A percentile compares a stretch with the other conserved stretches of the same genome.
Evolutionary conservation across 768 basidiomycete genomes (phyloP).

Genomic region (Rhizopogon vulgaris): DNA sequence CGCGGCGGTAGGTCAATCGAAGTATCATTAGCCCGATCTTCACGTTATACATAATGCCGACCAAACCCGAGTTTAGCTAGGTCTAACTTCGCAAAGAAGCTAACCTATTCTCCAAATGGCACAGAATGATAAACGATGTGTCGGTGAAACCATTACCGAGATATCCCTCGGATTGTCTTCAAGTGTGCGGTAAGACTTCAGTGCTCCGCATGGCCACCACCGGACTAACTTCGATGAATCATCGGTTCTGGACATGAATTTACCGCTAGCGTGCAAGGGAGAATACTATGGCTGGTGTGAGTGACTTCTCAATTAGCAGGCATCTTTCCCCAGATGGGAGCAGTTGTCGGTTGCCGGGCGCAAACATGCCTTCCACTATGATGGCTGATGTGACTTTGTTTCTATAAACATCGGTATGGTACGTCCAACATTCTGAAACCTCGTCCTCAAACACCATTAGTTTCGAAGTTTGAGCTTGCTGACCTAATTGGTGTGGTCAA

Average conservation of each 20-base stretch:
- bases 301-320: background rate
- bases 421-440: background rate
- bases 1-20: slow-evolving; percentile 28
- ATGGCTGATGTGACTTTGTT: background rate
- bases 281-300: background rate
- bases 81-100: background rate
- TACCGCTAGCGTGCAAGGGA: slow-evolving; percentile 6
- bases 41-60: slow-evolving; percentile 4
- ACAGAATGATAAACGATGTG: background rate
- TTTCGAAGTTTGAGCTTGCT: background rate
- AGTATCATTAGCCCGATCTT: slow-evolving; percentile 15
- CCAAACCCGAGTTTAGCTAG: slow-evolving; percentile 1
- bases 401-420: background rate
- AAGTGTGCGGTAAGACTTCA: slow-evolving; percentile 3
- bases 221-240: slow-evolving; percentile 12
- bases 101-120: background rate
- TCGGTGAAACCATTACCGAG: background rate
- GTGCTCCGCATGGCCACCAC: slow-evolving; percentile 12
- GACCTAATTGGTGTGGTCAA: background rate
- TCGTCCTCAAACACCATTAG: background rate
- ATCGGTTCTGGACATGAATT: slow-evolving; percentile 8
- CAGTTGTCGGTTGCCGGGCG: background rate
- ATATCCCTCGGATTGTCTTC: background rate
- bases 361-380: background rate
- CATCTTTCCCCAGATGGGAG: background rate